These are phyloP conservation scores for Roridomyces roridus DNA, from an alignment of 768 basidiomycete species.

Conservation along the genomic window DNA sequence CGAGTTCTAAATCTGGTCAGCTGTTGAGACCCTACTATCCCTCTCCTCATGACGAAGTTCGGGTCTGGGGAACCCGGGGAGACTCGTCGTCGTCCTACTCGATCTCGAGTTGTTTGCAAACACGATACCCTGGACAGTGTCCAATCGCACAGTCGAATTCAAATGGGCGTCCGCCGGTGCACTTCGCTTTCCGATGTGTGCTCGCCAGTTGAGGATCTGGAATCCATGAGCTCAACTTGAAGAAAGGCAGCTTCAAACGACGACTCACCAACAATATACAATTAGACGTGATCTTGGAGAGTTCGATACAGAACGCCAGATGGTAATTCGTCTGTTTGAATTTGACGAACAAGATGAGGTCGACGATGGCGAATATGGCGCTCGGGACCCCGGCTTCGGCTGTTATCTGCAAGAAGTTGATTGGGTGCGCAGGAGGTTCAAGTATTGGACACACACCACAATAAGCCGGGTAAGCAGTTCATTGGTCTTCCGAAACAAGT, in stretches of 20 bases:
- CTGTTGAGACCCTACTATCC: no score
- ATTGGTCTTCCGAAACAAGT: not conserved
- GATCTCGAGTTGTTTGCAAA: no score
- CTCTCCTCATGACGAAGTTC: no score
- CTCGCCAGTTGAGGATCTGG: slow-evolving; percentile 18
- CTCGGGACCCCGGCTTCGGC: slow-evolving; percentile 21
- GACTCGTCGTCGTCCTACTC: no score
- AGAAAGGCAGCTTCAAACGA: no score
- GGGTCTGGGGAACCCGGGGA: no score
- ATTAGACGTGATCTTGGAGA: slow-evolving; percentile 16
- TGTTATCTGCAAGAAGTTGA: not conserved
- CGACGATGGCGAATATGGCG: slow-evolving; percentile 15
- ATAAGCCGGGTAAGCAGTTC: not conserved
- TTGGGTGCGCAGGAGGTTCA: not conserved
- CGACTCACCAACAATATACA: slow-evolving; percentile 1
- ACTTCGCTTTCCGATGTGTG: not conserved
- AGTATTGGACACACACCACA: not conserved
- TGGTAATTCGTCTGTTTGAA: slow-evolving; percentile 11
- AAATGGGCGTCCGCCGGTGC: no score
- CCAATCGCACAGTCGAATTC: no score
- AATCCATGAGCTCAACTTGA: not conserved
- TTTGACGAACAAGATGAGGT: slow-evolving; percentile 19
- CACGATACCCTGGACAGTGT: no score
- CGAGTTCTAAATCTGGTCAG: no score
- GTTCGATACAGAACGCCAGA: slow-evolving; percentile 1